phyloP scores from a whole-genome alignment of 768 basidiomycete species.

The Amanita subjunquillea region DNA sequence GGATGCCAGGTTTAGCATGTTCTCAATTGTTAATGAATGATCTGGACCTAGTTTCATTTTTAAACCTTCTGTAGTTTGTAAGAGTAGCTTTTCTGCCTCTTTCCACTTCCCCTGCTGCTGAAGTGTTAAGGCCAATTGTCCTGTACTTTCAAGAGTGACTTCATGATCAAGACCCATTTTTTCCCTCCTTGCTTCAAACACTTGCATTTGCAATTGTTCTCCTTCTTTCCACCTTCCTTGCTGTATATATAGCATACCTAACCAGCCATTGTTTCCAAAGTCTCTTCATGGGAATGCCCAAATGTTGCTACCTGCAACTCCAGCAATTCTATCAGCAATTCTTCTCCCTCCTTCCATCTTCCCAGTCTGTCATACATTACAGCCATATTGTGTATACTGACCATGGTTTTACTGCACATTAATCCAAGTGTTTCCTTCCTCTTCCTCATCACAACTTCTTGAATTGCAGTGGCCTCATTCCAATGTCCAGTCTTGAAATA shows the following conservation, averaged over 20 bases:
- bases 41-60: slow-evolving; percentile 2
- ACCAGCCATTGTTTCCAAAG: background rate
- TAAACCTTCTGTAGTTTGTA: background rate
- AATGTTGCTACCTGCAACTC: background rate
- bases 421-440: background rate
- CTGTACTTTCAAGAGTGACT: background rate
- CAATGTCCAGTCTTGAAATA: background rate
- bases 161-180: background rate
- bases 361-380: slow-evolving; percentile 2
- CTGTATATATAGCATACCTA: background rate
- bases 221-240: background rate
- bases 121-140: background rate
- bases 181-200: background rate
- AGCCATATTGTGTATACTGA: slow-evolving; percentile 6
- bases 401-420: slow-evolving; percentile 1
- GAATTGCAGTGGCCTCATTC: background rate
- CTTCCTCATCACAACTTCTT: background rate
- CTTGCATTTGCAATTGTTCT: background rate
- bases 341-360: background rate
- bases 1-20: background rate
- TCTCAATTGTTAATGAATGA: slow-evolving; percentile 1
- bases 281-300: background rate
- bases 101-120: background rate
- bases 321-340: background rate
- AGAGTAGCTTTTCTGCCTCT: background rate